phyloP scores from a whole-genome alignment of 352 stramenopile species.

The Globisporangium cylindrosporum region DNA sequence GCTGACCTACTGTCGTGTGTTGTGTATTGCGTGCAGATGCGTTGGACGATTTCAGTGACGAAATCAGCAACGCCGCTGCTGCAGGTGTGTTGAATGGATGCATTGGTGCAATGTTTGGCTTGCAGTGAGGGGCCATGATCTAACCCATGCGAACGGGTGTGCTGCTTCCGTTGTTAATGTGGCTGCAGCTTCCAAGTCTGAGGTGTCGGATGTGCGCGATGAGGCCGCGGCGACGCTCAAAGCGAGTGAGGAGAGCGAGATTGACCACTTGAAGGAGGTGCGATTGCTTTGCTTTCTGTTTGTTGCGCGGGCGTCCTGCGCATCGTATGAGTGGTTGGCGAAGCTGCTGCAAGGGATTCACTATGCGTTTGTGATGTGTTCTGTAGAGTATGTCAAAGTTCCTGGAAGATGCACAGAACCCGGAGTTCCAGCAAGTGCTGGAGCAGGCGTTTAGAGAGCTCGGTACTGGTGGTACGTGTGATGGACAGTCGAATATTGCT shows the following conservation, averaged over 20 bases:
- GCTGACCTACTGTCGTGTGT: not conserved
- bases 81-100: not conserved
- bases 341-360: not conserved
- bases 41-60: slow-evolving; percentile 80
- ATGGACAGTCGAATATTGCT: not conserved
- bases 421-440: slow-evolving; percentile 83
- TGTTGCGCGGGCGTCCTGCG: not conserved
- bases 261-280: slow-evolving; percentile 68
- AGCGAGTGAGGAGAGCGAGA: slow-evolving; percentile 48
- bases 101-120: not conserved
- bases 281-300: not conserved
- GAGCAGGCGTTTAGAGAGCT: slow-evolving; percentile 87
- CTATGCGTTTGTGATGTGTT: not conserved
- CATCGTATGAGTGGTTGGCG: not conserved
- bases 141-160: not conserved
- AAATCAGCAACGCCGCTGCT: slow-evolving; percentile 34
- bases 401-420: slow-evolving; percentile 81
- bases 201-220: slow-evolving; percentile 38
- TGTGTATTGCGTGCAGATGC: slow-evolving; percentile 41
- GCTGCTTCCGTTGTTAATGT: not conserved
- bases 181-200: slow-evolving; percentile 14
- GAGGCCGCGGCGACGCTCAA: slow-evolving; percentile 51
- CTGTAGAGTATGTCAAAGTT: slow-evolving; percentile 83
- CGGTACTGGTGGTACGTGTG: slow-evolving; percentile 47
- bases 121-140: not conserved